phyloP scores from a whole-genome alignment of 768 basidiomycete genomes.

The Naganishia onofrii region DNA sequence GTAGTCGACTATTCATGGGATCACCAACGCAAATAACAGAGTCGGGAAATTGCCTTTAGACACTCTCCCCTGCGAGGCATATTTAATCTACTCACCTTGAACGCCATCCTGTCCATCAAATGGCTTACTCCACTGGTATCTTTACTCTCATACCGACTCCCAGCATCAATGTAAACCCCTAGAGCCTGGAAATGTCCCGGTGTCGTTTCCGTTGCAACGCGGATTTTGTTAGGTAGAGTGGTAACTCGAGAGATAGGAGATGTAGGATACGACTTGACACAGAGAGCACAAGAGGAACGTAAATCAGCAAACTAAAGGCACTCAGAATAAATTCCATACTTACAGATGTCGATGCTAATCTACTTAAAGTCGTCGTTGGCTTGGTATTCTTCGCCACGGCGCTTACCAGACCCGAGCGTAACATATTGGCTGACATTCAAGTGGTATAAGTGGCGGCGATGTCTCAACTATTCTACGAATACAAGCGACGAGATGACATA shows the following conservation, averaged over 20 bases:
- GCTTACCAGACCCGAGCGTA: slow-evolving; percentile 7
- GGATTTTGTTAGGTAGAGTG: slow-evolving; percentile 82
- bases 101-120: slow-evolving; percentile 91
- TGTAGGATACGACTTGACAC: not conserved
- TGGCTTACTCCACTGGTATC: slow-evolving; percentile 77
- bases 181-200: slow-evolving; percentile 93
- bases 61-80: not conserved
- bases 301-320: not conserved
- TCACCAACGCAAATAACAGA: not conserved
- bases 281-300: not conserved
- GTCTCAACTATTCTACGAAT: not conserved
- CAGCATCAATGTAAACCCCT: slow-evolving; percentile 90
- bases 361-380: not conserved
- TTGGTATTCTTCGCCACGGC: slow-evolving; percentile 18
- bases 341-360: slow-evolving; percentile 18
- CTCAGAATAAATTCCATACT: not conserved
- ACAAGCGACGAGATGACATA: not conserved
- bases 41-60: not conserved
- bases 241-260: slow-evolving; percentile 57
- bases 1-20: slow-evolving; percentile 63
- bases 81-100: slow-evolving; percentile 65
- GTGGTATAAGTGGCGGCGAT: not conserved
- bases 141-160: slow-evolving; percentile 78
- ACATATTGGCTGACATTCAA: slow-evolving; percentile 1
- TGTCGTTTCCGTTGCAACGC: slow-evolving; percentile 84